A percentile compares a stretch with the other conserved stretches of the same genome.
These are phyloP conservation scores for Chalciporus pseudorubinellus DNA, from an alignment of 768 basidiomycete genomes.

Conservation along the genomic window DNA sequence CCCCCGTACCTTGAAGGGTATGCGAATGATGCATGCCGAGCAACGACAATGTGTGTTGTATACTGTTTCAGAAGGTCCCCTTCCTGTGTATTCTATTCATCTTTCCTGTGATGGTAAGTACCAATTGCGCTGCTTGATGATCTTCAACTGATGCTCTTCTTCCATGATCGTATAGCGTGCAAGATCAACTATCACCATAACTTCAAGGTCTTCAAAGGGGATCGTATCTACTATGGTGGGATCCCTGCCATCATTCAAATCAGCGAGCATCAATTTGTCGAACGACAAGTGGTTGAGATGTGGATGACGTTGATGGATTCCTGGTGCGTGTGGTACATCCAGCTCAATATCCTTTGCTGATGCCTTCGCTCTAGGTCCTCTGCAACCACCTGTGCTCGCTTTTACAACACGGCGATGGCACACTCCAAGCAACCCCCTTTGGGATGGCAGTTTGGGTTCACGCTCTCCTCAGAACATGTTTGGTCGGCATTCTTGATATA, in stretches of 20 bases:
- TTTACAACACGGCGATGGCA: too few relatives aligned
- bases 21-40: conserved; percentile 3
- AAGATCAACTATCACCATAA: conserved; percentile 5
- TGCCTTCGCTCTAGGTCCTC: too few relatives aligned
- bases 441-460: too few relatives aligned
- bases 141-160: too few relatives aligned
- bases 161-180: not conserved
- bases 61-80: not conserved
- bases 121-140: not conserved
- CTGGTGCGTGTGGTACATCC: not conserved
- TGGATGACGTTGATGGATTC: conserved; percentile 1
- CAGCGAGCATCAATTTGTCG: conserved; percentile 3
- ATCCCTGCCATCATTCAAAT: not conserved
- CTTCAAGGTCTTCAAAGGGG: not conserved
- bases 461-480: not conserved
- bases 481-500: not conserved
- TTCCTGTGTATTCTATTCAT: not conserved
- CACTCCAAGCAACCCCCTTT: too few relatives aligned
- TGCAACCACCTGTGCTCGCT: too few relatives aligned
- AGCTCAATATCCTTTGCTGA: not conserved
- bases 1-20: not conserved
- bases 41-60: not conserved
- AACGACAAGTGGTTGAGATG: not conserved
- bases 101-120: not conserved
- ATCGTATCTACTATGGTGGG: not conserved